Percentiles rank a stretch among this genome's conserved stretches.
Evolutionary conservation across 805 yeast genomes (phyloP).

Genomic region (Kuraishia hungarica): DNA sequence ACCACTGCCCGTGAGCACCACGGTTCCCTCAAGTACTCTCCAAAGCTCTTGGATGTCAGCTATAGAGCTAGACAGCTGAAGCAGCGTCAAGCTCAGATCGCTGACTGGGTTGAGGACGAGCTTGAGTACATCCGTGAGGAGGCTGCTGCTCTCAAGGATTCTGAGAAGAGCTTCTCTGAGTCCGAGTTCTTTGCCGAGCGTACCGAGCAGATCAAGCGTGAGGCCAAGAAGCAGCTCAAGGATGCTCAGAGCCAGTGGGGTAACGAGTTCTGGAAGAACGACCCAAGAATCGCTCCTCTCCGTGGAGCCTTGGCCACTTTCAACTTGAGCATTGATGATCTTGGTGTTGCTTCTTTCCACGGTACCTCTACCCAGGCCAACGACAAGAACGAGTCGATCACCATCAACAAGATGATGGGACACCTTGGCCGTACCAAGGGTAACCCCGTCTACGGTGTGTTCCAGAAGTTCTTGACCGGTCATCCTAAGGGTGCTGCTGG

Average conservation of each 20-base stretch:
- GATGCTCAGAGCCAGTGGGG: slow-evolving; percentile 94
- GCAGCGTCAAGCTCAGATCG: slow-evolving; percentile 68
- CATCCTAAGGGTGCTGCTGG: slow-evolving; percentile 99
- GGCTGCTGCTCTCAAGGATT: slow-evolving; percentile 40
- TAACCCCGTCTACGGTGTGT: slow-evolving; percentile 94
- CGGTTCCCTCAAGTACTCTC: slow-evolving; percentile 67
- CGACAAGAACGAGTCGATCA: slow-evolving; percentile 94
- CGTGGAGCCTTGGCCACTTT: slow-evolving; percentile 95
- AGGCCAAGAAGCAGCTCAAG: slow-evolving; percentile 74
- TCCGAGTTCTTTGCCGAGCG: slow-evolving; percentile 65
- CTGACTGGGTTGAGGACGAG: slow-evolving; percentile 81
- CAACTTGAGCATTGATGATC: slow-evolving; percentile 88
- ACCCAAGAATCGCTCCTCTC: slow-evolving; percentile 91
- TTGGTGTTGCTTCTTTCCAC: slow-evolving; percentile 96
- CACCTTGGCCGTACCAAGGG: slow-evolving; percentile 97
- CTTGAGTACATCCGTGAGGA: slow-evolving; percentile 62
- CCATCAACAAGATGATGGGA: slow-evolving; percentile 85
- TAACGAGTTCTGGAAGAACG: slow-evolving; percentile 84
- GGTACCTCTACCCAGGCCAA: slow-evolving; percentile 99
- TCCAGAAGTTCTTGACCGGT: slow-evolving; percentile 98
- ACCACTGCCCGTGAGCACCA: slow-evolving; percentile 95
- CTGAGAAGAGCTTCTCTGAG: slow-evolving; percentile 42
- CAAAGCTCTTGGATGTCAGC: slow-evolving; percentile 78
- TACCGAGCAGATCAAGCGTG: slow-evolving; percentile 78
- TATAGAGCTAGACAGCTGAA: slow-evolving; percentile 91